A percentile compares a stretch with the other conserved stretches of the same genome.
These are phyloP conservation scores for Neodidymelliopsis sp. DNA, from an alignment of 2,329 filamentous ascomycete species.

Conservation along the genomic window DNA sequence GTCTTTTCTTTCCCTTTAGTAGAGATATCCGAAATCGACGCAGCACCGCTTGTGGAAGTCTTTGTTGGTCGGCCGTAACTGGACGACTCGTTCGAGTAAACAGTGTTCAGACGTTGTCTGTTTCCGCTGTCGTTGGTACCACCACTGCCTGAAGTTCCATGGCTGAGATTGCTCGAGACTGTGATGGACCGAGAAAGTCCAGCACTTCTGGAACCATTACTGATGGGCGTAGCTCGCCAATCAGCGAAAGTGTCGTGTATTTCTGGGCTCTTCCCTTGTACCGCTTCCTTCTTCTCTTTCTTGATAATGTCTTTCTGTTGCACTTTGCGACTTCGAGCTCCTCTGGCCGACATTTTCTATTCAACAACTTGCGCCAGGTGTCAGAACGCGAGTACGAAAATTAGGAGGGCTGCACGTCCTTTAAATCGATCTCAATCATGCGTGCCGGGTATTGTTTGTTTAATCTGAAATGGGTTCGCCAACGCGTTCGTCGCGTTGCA, in stretches of 20 bases:
- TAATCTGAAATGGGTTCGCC: not conserved
- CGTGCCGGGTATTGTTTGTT: not conserved
- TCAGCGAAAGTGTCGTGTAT: constrained; percentile 39
- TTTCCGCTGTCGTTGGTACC: constrained; percentile 33
- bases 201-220: constrained; percentile 24
- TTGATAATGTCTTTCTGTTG: constrained; percentile 51
- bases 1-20: constrained; percentile 41
- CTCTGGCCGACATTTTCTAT: constrained; percentile 49
- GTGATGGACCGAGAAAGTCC: constrained; percentile 38
- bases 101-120: constrained; percentile 28
- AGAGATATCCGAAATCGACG: constrained; percentile 41
- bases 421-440: not conserved
- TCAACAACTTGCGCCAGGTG: not conserved
- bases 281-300: constrained; percentile 48
- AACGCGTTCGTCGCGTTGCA: not conserved
- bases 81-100: constrained; percentile 36
- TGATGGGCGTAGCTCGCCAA: constrained; percentile 36
- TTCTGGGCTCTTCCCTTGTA: constrained; percentile 40
- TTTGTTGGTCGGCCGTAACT: constrained; percentile 24
- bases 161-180: constrained; percentile 34
- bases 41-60: constrained; percentile 31
- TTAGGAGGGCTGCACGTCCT: not conserved
- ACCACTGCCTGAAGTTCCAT: constrained; percentile 39
- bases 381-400: not conserved
- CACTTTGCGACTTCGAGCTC: constrained; percentile 51